phyloP scores from a whole-genome alignment of 2,329 filamentous ascomycete species.

The Colletotrichum agaves region DNA sequence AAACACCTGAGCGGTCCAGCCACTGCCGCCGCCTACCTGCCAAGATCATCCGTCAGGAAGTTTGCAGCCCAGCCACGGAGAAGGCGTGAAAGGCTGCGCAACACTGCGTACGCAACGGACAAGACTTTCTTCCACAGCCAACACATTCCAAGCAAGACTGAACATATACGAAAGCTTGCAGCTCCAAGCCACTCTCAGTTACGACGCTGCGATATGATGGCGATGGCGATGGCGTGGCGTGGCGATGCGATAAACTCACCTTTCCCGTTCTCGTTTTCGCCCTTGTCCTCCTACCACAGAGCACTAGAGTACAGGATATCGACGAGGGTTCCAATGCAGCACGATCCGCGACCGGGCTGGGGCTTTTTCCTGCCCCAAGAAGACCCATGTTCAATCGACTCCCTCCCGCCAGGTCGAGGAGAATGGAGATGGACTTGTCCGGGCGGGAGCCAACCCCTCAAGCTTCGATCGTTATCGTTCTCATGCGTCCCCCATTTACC shows the following conservation, averaged over 20 bases:
- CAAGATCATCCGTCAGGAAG: slow-evolving; percentile 16
- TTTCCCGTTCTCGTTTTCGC: slow-evolving; percentile 17
- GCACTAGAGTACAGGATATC: not conserved
- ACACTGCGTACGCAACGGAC: slow-evolving; percentile 22
- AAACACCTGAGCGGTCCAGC: slow-evolving; percentile 1
- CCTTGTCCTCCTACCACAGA: not conserved
- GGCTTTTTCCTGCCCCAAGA: not conserved
- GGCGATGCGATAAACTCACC: not conserved
- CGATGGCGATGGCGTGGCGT: not conserved
- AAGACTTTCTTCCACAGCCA: not conserved
- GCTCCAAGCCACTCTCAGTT: slow-evolving; percentile 31
- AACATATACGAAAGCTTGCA: not conserved
- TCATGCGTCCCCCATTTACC: slow-evolving; percentile 11
- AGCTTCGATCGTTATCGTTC: slow-evolving; percentile 4
- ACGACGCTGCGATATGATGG: not conserved
- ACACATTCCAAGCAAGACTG: not conserved
- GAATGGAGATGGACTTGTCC: not conserved
- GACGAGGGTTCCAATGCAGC: not conserved
- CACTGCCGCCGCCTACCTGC: slow-evolving; percentile 21
- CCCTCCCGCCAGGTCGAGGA: slow-evolving; percentile 20
- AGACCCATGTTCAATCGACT: slow-evolving; percentile 5
- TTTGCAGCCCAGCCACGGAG: slow-evolving; percentile 20
- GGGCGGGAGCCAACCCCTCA: slow-evolving; percentile 12
- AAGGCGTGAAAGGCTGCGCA: not conserved
- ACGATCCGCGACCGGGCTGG: slow-evolving; percentile 17